These are phyloP conservation scores for Lathyrus sativus DNA, from an alignment of 306 rosid species.

Conservation along the genomic window DNA sequence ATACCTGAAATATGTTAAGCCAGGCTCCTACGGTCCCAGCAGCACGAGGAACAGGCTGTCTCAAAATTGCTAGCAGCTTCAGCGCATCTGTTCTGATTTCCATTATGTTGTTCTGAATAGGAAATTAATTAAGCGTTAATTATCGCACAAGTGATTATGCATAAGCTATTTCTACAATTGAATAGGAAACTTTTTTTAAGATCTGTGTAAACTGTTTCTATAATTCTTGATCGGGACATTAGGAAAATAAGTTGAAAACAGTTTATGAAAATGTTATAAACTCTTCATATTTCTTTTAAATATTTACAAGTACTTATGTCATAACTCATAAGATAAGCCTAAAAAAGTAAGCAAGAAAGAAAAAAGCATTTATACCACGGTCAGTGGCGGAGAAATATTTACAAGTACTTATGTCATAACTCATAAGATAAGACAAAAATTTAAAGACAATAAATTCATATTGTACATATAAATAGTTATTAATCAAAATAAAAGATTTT, in stretches of 20 bases:
- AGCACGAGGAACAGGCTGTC: constrained; percentile 84
- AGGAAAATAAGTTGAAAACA: constrained; percentile 1
- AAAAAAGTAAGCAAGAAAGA: constrained; percentile 17
- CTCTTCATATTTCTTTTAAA: not conserved
- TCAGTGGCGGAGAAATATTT: not conserved
- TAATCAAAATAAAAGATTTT: no score
- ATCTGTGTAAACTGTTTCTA: not conserved
- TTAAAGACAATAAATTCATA: no score
- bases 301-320: not conserved
- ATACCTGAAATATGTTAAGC: constrained; percentile 95
- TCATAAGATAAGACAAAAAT: not conserved
- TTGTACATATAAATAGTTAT: no score
- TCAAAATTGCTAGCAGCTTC: constrained; percentile 83
- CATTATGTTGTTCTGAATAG: constrained; percentile 79
- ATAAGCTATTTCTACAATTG: not conserved
- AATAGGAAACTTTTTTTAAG: not conserved
- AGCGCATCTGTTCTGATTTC: constrained; percentile 96
- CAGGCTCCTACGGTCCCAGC: constrained; percentile 92
- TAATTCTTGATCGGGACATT: not conserved
- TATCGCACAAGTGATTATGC: not conserved
- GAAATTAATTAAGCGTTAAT: not conserved
- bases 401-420: not conserved
- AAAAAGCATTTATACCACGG: constrained; percentile 55
- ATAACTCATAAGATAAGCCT: not conserved
- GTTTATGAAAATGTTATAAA: not conserved